Conservation (phyloP, 805 yeast species). For the Phaffomyces antillensis region DNA sequence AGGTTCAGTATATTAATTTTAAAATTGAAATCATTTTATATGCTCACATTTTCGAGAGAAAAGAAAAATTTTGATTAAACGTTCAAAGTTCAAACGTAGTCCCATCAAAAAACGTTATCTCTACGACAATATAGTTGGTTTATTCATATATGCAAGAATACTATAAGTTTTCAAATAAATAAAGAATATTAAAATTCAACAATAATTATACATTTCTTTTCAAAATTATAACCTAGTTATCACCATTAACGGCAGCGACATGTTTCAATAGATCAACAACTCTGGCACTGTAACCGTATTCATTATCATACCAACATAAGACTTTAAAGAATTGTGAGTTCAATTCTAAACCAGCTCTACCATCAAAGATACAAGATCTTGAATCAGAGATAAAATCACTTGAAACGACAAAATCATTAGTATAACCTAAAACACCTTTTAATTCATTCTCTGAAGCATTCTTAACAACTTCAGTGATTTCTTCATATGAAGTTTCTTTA, state of each 20-base stretch:
- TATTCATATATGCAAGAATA: neutral
- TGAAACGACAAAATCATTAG: conserved; percentile 89
- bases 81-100: no score
- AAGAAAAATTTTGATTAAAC: no score
- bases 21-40: no score
- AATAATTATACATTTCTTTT: neutral
- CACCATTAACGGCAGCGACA: conserved; percentile 44
- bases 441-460: conserved; percentile 69
- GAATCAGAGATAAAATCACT: conserved; percentile 80
- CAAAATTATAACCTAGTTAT: neutral
- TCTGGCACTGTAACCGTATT: conserved; percentile 94
- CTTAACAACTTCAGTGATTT: conserved; percentile 71
- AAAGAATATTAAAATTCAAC: neutral
- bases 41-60: no score
- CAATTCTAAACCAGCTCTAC: conserved; percentile 83
- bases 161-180: neutral
- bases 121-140: neutral
- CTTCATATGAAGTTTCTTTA: conserved; percentile 74
- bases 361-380: conserved; percentile 85
- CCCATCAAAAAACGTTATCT: no score
- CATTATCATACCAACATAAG: conserved; percentile 93
- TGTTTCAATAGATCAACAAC: conserved; percentile 84
- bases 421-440: conserved; percentile 82
- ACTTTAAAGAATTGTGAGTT: conserved; percentile 87
- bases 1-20: neutral